Evolutionary conservation across 257 asterid genomes (phyloP).

Genomic region (Leptodermis oblonga): DNA sequence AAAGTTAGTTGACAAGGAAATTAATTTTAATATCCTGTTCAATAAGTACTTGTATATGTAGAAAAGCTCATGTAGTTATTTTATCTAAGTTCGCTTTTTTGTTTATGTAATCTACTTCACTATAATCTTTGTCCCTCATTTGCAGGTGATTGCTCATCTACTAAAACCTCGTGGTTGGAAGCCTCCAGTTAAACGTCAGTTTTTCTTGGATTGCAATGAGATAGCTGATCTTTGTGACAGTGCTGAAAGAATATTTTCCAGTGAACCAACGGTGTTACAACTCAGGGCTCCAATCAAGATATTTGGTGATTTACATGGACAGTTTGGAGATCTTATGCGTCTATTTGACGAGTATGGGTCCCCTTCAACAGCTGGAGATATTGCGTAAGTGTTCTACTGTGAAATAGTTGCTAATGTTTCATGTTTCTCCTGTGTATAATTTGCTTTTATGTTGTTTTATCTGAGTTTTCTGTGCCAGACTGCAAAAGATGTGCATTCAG

Average conservation of each 20-base stretch:
- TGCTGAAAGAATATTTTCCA: constrained; percentile 89
- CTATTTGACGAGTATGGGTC: constrained; percentile 99
- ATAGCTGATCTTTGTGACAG: constrained; percentile 97
- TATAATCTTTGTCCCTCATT: neutral
- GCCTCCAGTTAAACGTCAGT: constrained; percentile 96
- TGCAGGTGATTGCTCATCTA: constrained; percentile 88
- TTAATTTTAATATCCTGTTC: neutral
- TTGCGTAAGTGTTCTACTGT: constrained; percentile 52
- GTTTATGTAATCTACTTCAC: neutral
- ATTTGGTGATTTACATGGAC: constrained; percentile 99
- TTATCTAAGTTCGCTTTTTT: neutral
- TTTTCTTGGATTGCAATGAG: constrained; percentile 98
- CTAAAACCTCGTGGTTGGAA: constrained; percentile 99
- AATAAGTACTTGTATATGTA: neutral
- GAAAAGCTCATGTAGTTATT: neutral
- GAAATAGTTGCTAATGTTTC: neutral
- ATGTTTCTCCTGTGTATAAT: neutral
- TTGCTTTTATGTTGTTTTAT: neutral
- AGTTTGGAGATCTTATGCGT: constrained; percentile 98
- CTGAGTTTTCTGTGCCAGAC: neutral
- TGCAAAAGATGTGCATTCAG: neutral
- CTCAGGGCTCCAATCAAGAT: constrained; percentile 95
- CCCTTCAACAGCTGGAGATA: constrained; percentile 99
- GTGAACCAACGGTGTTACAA: constrained; percentile 91
- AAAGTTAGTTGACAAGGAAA: neutral